Percentiles rank a stretch among this genome's conserved stretches.
These are phyloP conservation scores for Picochlorum sp. DNA, from an alignment of 139 green algal genomes.

Conservation along the genomic window DNA sequence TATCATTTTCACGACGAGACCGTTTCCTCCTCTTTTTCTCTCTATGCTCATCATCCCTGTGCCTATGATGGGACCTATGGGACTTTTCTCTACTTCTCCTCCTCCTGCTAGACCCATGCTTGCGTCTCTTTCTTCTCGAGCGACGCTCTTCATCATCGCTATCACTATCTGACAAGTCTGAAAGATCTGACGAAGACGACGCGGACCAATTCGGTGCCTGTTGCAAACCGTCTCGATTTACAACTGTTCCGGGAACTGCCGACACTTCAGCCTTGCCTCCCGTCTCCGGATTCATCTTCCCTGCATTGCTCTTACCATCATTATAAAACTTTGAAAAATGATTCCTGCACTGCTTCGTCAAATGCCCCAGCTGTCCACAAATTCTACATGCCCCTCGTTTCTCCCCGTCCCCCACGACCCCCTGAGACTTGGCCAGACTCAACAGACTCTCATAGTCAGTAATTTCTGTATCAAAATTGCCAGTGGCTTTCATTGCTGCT, in stretches of 20 bases:
- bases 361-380: slow-evolving; percentile 73
- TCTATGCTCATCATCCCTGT: slow-evolving; percentile 7
- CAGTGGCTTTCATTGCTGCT: slow-evolving; percentile 42
- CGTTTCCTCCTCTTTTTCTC: slow-evolving; percentile 15
- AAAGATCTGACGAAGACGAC: not conserved
- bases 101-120: slow-evolving; percentile 4
- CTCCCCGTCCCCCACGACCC: slow-evolving; percentile 30
- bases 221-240: not conserved
- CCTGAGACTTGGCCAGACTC: slow-evolving; percentile 51
- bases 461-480: slow-evolving; percentile 55
- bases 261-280: too few species aligned
- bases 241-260: too few species aligned
- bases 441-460: slow-evolving; percentile 58
- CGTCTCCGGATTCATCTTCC: too few species aligned
- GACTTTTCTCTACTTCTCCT: not conserved
- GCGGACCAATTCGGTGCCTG: not conserved
- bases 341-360: slow-evolving; percentile 83
- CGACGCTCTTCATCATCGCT: slow-evolving; percentile 26
- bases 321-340: slow-evolving; percentile 23
- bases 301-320: not conserved
- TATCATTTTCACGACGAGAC: slow-evolving; percentile 1
- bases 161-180: too few species aligned
- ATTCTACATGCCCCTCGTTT: slow-evolving; percentile 65
- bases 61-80: not conserved
- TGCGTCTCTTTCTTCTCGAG: slow-evolving; percentile 9